These are phyloP conservation scores for Fusarium miscanthi DNA, from an alignment of 2,329 filamentous ascomycete genomes.

Conservation along the genomic window DNA sequence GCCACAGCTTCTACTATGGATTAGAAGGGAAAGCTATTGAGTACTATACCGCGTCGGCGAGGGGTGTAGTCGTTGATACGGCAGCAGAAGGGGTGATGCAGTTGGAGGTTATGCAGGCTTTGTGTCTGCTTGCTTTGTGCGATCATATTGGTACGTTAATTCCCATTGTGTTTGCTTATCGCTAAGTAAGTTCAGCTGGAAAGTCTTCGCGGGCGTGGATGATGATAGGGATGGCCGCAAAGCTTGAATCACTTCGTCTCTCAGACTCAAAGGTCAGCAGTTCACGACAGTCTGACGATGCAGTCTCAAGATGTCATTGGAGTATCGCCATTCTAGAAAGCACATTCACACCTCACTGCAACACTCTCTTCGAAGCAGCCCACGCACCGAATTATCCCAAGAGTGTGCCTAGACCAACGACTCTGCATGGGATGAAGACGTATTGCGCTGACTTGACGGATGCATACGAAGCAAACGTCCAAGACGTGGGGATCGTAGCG, in stretches of 20 bases:
- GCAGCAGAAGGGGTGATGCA: slow-evolving; percentile 18
- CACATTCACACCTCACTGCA: slow-evolving; percentile 23
- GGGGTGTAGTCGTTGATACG: slow-evolving; percentile 34
- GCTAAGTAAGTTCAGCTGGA: slow-evolving; percentile 6
- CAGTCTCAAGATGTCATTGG: slow-evolving; percentile 32
- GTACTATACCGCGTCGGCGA: slow-evolving; percentile 30
- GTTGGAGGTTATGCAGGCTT: slow-evolving; percentile 30
- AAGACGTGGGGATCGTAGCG: slow-evolving; percentile 20
- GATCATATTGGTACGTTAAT: slow-evolving; percentile 26
- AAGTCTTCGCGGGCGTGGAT: slow-evolving; percentile 38
- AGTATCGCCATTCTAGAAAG: slow-evolving; percentile 33
- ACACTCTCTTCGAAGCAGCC: not conserved
- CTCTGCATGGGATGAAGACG: slow-evolving; percentile 25
- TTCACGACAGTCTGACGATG: not conserved
- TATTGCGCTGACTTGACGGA: slow-evolving; percentile 38
- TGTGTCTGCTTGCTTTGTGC: slow-evolving; percentile 37
- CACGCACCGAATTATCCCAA: slow-evolving; percentile 22
- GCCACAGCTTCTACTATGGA: slow-evolving; percentile 29
- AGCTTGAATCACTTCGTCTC: slow-evolving; percentile 31
- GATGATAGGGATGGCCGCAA: slow-evolving; percentile 38
- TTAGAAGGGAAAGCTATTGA: slow-evolving; percentile 34
- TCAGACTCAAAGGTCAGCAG: not conserved
- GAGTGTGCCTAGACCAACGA: slow-evolving; percentile 18
- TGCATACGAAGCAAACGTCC: slow-evolving; percentile 24
- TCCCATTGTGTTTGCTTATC: too few relatives aligned